Evolutionary conservation across 106 monocot genomes (phyloP).

Genomic region (Platanthera guangdongensis): DNA sequence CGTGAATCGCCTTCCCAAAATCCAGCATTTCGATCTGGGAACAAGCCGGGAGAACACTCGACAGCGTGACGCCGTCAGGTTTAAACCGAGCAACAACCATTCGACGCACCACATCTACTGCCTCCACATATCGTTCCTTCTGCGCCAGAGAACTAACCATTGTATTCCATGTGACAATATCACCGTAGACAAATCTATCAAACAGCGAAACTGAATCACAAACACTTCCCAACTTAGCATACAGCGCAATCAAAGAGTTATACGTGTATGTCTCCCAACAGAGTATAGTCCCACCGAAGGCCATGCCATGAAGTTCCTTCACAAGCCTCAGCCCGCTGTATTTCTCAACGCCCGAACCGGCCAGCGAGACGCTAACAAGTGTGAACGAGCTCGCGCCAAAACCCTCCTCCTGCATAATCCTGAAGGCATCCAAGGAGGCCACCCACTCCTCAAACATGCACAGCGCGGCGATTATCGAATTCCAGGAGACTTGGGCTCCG

Average conservation of each 20-base stretch:
- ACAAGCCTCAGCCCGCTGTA: conserved; percentile 33
- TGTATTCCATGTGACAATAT: conserved; percentile 80
- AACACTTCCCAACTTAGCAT: conserved; percentile 61
- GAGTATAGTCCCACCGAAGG: conserved; percentile 45
- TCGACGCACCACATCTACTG: conserved; percentile 24
- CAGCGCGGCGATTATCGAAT: conserved; percentile 46
- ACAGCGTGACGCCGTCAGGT: conserved; percentile 63
- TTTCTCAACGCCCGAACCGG: conserved; percentile 43
- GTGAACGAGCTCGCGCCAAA: conserved; percentile 61
- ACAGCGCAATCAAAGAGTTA: conserved; percentile 72
- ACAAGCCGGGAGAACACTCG: conserved; percentile 70
- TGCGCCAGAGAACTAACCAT: conserved; percentile 66
- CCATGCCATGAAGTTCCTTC: conserved; percentile 58
- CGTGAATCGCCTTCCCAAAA: conserved; percentile 72
- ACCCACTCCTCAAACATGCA: conserved; percentile 67
- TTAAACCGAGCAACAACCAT: conserved; percentile 36
- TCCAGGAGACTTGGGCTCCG: conserved; percentile 84
- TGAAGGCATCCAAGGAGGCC: conserved; percentile 37
- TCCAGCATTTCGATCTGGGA: conserved; percentile 44
- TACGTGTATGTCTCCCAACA: conserved; percentile 38
- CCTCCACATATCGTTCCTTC: conserved; percentile 29
- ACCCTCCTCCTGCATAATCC: conserved; percentile 32
- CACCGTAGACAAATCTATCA: conserved; percentile 25
- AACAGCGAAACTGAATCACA: conserved; percentile 46
- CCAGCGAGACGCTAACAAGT: conserved; percentile 48